These are phyloP conservation scores for Phialophora verrucosa DNA, from an alignment of 2,329 filamentous ascomycete genomes.

Conservation along the genomic window DNA sequence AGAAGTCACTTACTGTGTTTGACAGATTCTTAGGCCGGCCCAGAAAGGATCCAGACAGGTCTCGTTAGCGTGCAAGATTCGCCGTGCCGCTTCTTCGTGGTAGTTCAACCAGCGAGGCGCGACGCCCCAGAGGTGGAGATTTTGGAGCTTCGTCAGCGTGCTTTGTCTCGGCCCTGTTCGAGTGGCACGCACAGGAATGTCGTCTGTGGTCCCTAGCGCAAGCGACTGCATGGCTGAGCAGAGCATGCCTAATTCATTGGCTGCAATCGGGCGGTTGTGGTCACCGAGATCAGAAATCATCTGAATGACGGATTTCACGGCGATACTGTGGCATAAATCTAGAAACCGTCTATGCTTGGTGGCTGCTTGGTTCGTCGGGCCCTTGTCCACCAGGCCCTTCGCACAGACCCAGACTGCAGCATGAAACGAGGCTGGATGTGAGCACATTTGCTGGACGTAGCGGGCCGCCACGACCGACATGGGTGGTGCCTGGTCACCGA, in stretches of 20 bases:
- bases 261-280: neutral
- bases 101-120: conserved; percentile 3
- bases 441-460: neutral
- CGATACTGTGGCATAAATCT: conserved; percentile 1
- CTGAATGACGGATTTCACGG: conserved; percentile 1
- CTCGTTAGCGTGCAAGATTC: conserved; percentile 4
- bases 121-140: conserved; percentile 2
- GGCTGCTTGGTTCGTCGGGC: neutral
- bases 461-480: neutral
- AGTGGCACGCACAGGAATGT: neutral
- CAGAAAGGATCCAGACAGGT: neutral
- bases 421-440: conserved; percentile 4
- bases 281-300: conserved; percentile 1
- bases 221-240: conserved; percentile 5
- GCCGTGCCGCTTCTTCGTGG: conserved; percentile 2
- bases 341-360: conserved; percentile 4
- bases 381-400: conserved; percentile 1
- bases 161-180: conserved; percentile 4
- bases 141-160: conserved; percentile 7
- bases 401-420: neutral
- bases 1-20: neutral
- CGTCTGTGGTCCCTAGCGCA: neutral
- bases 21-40: conserved; percentile 2
- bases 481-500: neutral
- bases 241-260: conserved; percentile 2